These are phyloP conservation scores for Chrysophaeum taylorii DNA, from an alignment of 352 stramenopile species.

Conservation along the genomic window DNA sequence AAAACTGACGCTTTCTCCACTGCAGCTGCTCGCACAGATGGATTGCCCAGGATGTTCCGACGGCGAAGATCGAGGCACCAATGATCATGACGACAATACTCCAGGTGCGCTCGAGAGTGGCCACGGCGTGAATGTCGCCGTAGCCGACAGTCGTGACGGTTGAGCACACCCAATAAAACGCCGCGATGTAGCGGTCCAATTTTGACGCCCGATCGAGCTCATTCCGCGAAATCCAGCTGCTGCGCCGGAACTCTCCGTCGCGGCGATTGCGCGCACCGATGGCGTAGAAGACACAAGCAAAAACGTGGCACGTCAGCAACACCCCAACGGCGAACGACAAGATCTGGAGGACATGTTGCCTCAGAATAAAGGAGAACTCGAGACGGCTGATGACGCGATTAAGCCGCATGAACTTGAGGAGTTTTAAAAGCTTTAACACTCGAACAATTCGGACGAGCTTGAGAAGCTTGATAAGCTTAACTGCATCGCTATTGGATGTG, in stretches of 20 bases:
- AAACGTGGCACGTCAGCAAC: constrained; percentile 29
- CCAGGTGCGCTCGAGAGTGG: not conserved
- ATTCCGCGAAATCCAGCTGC: constrained; percentile 15
- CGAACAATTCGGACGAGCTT: constrained; percentile 31
- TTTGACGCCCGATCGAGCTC: not conserved
- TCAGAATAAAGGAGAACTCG: constrained; percentile 20
- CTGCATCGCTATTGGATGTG: no score
- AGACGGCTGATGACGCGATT: constrained; percentile 24
- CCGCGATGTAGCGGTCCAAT: constrained; percentile 21
- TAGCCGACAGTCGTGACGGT: constrained; percentile 43
- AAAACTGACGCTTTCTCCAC: constrained; percentile 4
- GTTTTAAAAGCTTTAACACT: constrained; percentile 24
- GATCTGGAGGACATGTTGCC: constrained; percentile 23
- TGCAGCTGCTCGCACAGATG: not conserved
- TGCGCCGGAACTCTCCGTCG: constrained; percentile 7
- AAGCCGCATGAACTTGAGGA: constrained; percentile 15
- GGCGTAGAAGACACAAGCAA: constrained; percentile 28
- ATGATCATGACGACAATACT: not conserved
- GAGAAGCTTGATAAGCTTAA: constrained; percentile 25
- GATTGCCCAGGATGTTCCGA: not conserved
- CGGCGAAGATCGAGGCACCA: not conserved
- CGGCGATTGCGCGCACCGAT: not conserved
- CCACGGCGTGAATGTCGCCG: constrained; percentile 29
- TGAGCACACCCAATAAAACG: constrained; percentile 36
- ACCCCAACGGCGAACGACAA: constrained; percentile 26